These are phyloP conservation scores for Sphaerosporella brunnea DNA, from an alignment of 495 filamentous ascomycete species.

Conservation along the genomic window DNA sequence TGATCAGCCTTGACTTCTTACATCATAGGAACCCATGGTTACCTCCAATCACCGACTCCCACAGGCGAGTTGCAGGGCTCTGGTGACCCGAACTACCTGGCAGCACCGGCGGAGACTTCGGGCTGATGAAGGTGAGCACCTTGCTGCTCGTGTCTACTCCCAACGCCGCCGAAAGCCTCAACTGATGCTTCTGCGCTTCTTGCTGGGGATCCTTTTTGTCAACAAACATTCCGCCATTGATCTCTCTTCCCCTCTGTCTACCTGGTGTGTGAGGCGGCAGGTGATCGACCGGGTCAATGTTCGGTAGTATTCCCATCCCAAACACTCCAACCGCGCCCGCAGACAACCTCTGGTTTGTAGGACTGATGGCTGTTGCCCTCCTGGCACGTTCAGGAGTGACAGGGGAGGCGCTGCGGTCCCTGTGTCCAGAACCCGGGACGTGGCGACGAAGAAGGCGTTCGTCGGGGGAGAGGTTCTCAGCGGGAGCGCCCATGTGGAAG, in stretches of 20 bases:
- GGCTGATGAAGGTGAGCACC: slow-evolving; percentile 35
- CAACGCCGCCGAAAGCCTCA: slow-evolving; percentile 62
- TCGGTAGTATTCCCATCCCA: slow-evolving; percentile 11
- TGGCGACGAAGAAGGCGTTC: slow-evolving; percentile 23
- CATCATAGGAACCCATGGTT: background rate
- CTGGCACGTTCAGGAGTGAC: background rate
- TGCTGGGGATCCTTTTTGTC: slow-evolving; percentile 29
- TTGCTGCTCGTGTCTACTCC: slow-evolving; percentile 51
- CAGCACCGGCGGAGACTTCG: too few relatives aligned
- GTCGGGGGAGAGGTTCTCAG: slow-evolving; percentile 18
- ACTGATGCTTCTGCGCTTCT: slow-evolving; percentile 50
- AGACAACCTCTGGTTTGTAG: slow-evolving; percentile 18
- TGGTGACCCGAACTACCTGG: slow-evolving; percentile 1
- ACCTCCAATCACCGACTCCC: background rate
- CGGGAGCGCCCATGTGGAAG: slow-evolving; percentile 24
- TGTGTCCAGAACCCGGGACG: slow-evolving; percentile 2
- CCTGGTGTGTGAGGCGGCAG: background rate
- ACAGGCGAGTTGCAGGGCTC: background rate
- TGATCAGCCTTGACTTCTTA: background rate
- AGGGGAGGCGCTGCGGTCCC: background rate
- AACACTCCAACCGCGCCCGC: slow-evolving; percentile 21
- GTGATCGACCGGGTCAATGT: background rate
- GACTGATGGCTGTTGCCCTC: background rate
- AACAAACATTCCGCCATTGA: slow-evolving; percentile 23
- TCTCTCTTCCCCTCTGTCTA: slow-evolving; percentile 15